Evolutionary conservation across 129 eudicot genomes (phyloP).

Genomic region (Centrapalus pauciflorus): DNA sequence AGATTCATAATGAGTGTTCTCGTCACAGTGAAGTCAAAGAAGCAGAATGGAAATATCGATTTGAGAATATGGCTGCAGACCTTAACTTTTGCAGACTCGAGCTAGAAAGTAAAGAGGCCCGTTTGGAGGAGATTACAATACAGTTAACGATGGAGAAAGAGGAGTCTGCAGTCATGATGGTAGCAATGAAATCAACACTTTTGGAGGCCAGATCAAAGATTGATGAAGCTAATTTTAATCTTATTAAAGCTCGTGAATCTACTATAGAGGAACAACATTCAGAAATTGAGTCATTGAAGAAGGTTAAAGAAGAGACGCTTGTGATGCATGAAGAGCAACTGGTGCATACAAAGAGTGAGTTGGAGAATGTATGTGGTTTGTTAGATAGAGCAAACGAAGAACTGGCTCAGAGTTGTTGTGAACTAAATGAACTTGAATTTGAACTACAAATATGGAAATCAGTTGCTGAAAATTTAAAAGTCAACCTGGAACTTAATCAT

Average conservation of each 20-base stretch:
- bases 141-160: conserved; percentile 50
- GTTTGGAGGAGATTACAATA: conserved; percentile 36
- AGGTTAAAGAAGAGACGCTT: conserved; percentile 25
- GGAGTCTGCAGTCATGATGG: conserved; percentile 49
- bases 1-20: conserved; percentile 39
- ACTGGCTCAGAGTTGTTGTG: conserved; percentile 45
- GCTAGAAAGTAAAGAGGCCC: conserved; percentile 36
- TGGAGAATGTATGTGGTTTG: conserved; percentile 35
- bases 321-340: conserved; percentile 43
- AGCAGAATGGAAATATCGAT: conserved; percentile 50
- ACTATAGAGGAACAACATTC: conserved; percentile 37
- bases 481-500: conserved; percentile 39
- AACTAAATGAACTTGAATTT: conserved; percentile 57
- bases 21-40: conserved; percentile 38
- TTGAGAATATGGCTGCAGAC: conserved; percentile 40
- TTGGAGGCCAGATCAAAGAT: conserved; percentile 35
- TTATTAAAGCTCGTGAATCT: conserved; percentile 22
- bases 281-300: conserved; percentile 24
- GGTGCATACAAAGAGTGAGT: conserved; percentile 31
- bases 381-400: conserved; percentile 53
- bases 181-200: conserved; percentile 50
- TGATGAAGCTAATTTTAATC: conserved; percentile 18
- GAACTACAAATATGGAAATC: conserved; percentile 76
- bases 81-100: conserved; percentile 26
- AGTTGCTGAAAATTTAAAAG: conserved; percentile 45